phyloP scores from a whole-genome alignment of 305 asterid genomes.

The Nicotiana rustica region DNA sequence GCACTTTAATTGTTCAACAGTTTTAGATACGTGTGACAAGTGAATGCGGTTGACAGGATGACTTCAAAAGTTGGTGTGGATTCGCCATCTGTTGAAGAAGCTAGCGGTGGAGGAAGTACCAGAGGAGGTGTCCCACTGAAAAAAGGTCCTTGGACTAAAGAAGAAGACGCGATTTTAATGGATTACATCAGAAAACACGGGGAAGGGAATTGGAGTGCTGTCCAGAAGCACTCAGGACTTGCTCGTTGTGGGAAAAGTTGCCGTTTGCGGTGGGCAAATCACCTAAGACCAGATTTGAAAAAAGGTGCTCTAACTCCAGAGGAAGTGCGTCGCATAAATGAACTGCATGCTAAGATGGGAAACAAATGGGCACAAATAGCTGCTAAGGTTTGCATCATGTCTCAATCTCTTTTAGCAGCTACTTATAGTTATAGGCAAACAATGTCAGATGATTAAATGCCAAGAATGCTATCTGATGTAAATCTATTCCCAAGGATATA shows the following conservation, averaged over 20 bases:
- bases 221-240: slow-evolving; percentile 70
- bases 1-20: slow-evolving; percentile 2
- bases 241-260: slow-evolving; percentile 92
- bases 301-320: slow-evolving; percentile 69
- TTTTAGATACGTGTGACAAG: slow-evolving; percentile 48
- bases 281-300: slow-evolving; percentile 72
- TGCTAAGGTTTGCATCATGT: slow-evolving; percentile 60
- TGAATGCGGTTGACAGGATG: slow-evolving; percentile 57
- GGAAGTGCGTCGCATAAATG: slow-evolving; percentile 67
- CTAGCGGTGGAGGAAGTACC: slow-evolving; percentile 49
- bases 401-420: not conserved
- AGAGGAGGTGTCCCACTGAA: slow-evolving; percentile 54
- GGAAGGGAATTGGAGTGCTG: slow-evolving; percentile 83
- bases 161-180: slow-evolving; percentile 65
- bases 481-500: slow-evolving; percentile 12
- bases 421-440: not conserved
- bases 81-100: slow-evolving; percentile 56
- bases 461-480: not conserved
- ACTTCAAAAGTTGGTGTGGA: slow-evolving; percentile 43
- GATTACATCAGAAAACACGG: slow-evolving; percentile 68
- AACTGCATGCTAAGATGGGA: slow-evolving; percentile 75
- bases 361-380: slow-evolving; percentile 94
- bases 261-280: slow-evolving; percentile 86
- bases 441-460: slow-evolving; percentile 4
- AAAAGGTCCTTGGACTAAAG: slow-evolving; percentile 82